Evolutionary conservation across 2,329 filamentous ascomycete genomes (phyloP), one percentile per base, ranked within the genome.

Genomic region (Graphium sp.): DNA sequence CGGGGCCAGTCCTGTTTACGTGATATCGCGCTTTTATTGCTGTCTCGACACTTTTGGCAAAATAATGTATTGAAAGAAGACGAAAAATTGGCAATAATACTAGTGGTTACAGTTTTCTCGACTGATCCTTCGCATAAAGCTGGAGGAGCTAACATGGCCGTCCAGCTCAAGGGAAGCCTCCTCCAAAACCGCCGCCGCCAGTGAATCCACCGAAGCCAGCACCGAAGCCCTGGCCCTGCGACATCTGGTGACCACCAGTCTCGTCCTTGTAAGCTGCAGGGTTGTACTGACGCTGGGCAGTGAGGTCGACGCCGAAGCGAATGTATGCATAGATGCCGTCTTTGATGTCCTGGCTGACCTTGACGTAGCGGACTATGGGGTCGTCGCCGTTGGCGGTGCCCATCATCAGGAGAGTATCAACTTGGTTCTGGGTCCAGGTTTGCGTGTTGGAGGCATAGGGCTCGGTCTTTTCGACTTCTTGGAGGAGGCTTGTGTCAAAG

Each of bases 311-410:
- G 5, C 58, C 65, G 22, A 69, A 48, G 3, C 56, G 52, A 30
- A 71, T 58, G 66, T 64, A 71, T 3, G 53, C 62, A 28, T 70
- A 54, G 19, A 71, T 38, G 13, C 66, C 66, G 18, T 70, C 62
- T 1, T 40, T 36, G 8, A 66, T 38, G 16, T 48, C 47, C 18
- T 71, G 60, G 1, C 69, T 67, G 4, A 75, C 53, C 4, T 62
- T 52, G 8, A 64, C 58, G 36, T 72, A 74, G 41, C 71, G 56
- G 36, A 71, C 51, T 37, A 74, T 48, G 1, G 70, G 70, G 35
- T 71, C 65, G 28, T 65, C 62, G 17, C 56, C 55, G 3, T 55
- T 58, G 2, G 39, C 42, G 20, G 58, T 58, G 5, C 58, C 55
- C 39, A 60, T 49, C 13, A 58, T 43, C 21, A 63, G 53, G 26